Conservation (phyloP, 331 rosid species). For the Rhamnella rubrinervis region DNA sequence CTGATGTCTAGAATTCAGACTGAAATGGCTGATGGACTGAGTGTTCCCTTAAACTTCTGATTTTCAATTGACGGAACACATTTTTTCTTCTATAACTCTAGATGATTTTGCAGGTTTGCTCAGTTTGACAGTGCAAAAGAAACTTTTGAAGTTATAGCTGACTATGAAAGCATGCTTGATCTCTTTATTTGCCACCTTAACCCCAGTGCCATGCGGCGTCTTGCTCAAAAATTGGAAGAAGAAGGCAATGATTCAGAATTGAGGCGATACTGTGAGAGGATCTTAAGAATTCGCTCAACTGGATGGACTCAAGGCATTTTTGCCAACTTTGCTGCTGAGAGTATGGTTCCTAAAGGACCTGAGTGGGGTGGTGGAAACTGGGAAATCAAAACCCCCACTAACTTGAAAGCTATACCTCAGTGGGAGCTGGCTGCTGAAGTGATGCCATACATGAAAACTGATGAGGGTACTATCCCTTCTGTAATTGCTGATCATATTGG, state of each 20-base stretch:
- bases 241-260: constrained; percentile 91
- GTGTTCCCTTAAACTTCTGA: constrained; percentile 10
- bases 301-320: constrained; percentile 99
- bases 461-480: constrained; percentile 92
- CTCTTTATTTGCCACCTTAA: constrained; percentile 96
- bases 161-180: constrained; percentile 93
- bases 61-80: constrained; percentile 6
- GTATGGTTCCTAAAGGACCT: constrained; percentile 98
- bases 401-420: constrained; percentile 83
- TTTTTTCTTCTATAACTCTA: constrained; percentile 19
- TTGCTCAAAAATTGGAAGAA: constrained; percentile 98
- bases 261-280: constrained; percentile 96
- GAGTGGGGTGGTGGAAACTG: constrained; percentile 99
- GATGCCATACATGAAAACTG: constrained; percentile 92
- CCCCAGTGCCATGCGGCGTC: constrained; percentile 98
- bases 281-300: constrained; percentile 82
- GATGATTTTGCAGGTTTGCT: constrained; percentile 77
- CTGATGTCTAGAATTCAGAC: not conserved
- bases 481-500: constrained; percentile 88
- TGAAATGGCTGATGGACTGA: constrained; percentile 17
- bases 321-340: constrained; percentile 99
- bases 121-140: constrained; percentile 98
- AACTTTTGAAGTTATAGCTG: constrained; percentile 88
- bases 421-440: constrained; percentile 99
- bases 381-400: constrained; percentile 95